Evolutionary conservation across 768 basidiomycete species (phyloP).

Genomic region (Phylloporus arenicola): DNA sequence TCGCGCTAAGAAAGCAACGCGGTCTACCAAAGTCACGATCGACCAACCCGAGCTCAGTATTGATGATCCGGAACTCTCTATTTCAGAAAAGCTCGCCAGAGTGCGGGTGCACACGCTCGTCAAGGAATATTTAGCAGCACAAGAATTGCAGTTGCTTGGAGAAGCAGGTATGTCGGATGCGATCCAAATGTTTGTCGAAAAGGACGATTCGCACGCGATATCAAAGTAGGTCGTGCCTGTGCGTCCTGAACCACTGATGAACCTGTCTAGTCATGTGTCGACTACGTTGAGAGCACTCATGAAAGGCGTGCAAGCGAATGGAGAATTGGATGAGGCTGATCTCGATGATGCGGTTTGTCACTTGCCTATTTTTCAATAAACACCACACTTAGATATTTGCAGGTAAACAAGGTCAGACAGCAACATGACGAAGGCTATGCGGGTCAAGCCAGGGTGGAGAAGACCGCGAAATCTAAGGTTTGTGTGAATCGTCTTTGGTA

Average conservation of each 20-base stretch:
- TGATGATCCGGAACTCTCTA: conserved; percentile 64
- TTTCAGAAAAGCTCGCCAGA: conserved; percentile 70
- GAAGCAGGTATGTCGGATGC: conserved; percentile 92
- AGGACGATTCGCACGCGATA: conserved; percentile 94
- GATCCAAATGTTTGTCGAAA: conserved; percentile 93
- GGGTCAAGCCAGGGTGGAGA: conserved; percentile 39
- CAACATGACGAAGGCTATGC: conserved; percentile 59
- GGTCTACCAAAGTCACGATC: conserved; percentile 51
- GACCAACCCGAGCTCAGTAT: conserved; percentile 80
- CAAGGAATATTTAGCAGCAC: conserved; percentile 84
- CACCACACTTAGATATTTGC: not conserved
- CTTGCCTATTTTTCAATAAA: not conserved
- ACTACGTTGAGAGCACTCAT: conserved; percentile 55
- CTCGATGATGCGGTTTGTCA: conserved; percentile 64
- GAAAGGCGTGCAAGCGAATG: conserved; percentile 62
- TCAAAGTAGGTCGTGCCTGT: conserved; percentile 52
- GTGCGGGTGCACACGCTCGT: conserved; percentile 88
- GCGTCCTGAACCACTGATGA: not conserved
- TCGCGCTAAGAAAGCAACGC: conserved; percentile 58
- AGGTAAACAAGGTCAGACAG: conserved; percentile 71
- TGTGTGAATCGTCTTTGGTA: not conserved
- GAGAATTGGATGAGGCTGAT: conserved; percentile 65
- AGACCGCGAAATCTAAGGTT: conserved; percentile 43
- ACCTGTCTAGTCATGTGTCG: conserved; percentile 55
- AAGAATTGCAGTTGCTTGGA: conserved; percentile 87